Evolutionary conservation across 139 green algal species (phyloP), one percentile per base, ranked within the genome.

Genomic region (Coelastrella sp.): DNA sequence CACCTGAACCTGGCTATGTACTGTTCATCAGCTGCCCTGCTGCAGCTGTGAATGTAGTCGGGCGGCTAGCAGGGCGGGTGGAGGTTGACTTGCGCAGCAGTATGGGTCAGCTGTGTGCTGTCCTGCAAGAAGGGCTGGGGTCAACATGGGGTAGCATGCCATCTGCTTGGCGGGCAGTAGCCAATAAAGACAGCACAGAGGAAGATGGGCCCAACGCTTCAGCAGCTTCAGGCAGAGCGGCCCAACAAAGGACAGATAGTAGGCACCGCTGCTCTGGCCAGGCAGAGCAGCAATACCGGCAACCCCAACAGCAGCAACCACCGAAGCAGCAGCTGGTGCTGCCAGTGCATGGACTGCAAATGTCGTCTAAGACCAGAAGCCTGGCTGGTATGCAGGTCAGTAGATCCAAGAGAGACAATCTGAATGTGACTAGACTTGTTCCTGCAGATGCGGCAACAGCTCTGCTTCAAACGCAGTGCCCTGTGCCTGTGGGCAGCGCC

Each of bases 321-420:
- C 80, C 56, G 80, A 14, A 32, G 54, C 84, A 83, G 84, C 78
- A 73, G 66, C 83, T 16, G 60, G 68, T 89, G 47, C 6, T 89
- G 54, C 71, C 84, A 17, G 73, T 82, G 71, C 84, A 89, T 83
- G 84, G 84, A 3, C 71, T 89, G 57, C 73, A 81, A n/a, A 59
- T 81, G 84, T 65, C 84, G 16, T 89, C 84, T 7, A 77, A 71
- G 10, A 89, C 84, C 4, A 81, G 84, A 58, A 89, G 84, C 57
- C 73, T 89, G 60, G 84, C 84, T 23, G 73, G 57, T 57, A 54
- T 61, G 23, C 71, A 89, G 84, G 65, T 89, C 16, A 10, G n/a
- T 85, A 57, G 16, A 57, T 3, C 74, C 57, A 59, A 6, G 6
- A 76, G 7, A 76, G 6, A n/a, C 3, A 32, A 76, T n/a, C 8